Conservation (phyloP, 2,329 filamentous ascomycete species). For the Erysiphe pulchra region DNA sequence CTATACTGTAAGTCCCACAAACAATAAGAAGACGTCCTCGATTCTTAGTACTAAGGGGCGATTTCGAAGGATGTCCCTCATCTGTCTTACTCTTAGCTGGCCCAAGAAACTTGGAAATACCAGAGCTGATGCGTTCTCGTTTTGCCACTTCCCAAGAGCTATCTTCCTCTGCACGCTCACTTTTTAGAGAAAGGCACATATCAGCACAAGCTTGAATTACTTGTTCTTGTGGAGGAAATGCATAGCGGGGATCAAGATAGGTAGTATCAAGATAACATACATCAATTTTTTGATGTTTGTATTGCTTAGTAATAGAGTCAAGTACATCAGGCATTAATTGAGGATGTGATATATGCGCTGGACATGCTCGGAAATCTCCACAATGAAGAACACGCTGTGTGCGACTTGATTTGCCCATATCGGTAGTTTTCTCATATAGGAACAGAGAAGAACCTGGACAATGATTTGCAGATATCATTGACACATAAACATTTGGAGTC, state of each 20-base stretch:
- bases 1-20: slow-evolving; percentile 92
- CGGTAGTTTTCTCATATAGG: slow-evolving; percentile 58
- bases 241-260: slow-evolving; percentile 84
- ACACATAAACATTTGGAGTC: slow-evolving; percentile 63
- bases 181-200: slow-evolving; percentile 55
- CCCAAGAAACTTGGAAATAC: slow-evolving; percentile 36
- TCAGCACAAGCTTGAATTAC: slow-evolving; percentile 75
- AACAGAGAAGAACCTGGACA: slow-evolving; percentile 89
- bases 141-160: slow-evolving; percentile 32
- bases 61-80: slow-evolving; percentile 5
- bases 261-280: slow-evolving; percentile 94
- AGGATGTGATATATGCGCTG: slow-evolving; percentile 59
- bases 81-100: slow-evolving; percentile 13
- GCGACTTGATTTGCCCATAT: slow-evolving; percentile 30
- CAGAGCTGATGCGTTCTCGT: slow-evolving; percentile 24
- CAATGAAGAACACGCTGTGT: slow-evolving; percentile 74
- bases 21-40: slow-evolving; percentile 60
- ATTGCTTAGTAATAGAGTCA: slow-evolving; percentile 44
- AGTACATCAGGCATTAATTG: slow-evolving; percentile 50
- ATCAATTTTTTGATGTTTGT: slow-evolving; percentile 66
- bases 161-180: slow-evolving; percentile 30
- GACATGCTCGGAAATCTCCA: slow-evolving; percentile 82
- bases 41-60: slow-evolving; percentile 11
- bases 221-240: slow-evolving; percentile 70
- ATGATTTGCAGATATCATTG: slow-evolving; percentile 91